Base-by-base conservation (phyloP, 2,329 filamentous ascomycete genomes). In the Fusarium dlaminii region DNA sequence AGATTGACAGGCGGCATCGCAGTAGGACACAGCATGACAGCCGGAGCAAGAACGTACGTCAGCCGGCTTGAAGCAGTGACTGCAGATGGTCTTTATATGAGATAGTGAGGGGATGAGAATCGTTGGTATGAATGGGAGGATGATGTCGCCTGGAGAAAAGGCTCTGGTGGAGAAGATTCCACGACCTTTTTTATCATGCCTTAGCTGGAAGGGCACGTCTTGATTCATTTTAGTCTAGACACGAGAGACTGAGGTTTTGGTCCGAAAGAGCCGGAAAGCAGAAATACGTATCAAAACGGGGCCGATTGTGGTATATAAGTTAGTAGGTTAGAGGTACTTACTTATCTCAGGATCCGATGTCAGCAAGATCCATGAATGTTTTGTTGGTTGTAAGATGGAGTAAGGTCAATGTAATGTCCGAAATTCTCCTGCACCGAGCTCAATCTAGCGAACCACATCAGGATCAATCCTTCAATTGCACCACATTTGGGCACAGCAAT, bases 11-110 rank as follows among this genome's bases (percentile, higher is more conserved):
- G 78, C 72, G 13, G 81, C 63, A 57, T 83, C 82, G 81, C 90
- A 92, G 83, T 92, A 92, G 32, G 82, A 84, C 8, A 85, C 84
- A 4, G 85, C 82, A 34, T 82, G 85, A 81, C 90, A 92, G 55
- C 83, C 86, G 1, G 86, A 86, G 80, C 90, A 92, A 29, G 84
- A 82, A 46, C 77, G 78, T 30, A 78, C 76, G 37, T 63, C 63
- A 49, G 76, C 74, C 34, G 74, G 60, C 42, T 72, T 75, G 34
- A 89, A 82, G 79, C 88, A 90, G 81, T 86, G 81, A 70, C 84
- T 84, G 82, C 89, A 91, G 37, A 85, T 82, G 22, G 77, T 73
- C 8, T 76, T 56, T 63, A 86, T 82, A 68, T 83, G 82, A 10
- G 82, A 79, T 42, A 83, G 82, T 45, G 85, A 83, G 8, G 89